phyloP scores from a whole-genome alignment of 148 eudicot species.

The Cornus kousa region DNA sequence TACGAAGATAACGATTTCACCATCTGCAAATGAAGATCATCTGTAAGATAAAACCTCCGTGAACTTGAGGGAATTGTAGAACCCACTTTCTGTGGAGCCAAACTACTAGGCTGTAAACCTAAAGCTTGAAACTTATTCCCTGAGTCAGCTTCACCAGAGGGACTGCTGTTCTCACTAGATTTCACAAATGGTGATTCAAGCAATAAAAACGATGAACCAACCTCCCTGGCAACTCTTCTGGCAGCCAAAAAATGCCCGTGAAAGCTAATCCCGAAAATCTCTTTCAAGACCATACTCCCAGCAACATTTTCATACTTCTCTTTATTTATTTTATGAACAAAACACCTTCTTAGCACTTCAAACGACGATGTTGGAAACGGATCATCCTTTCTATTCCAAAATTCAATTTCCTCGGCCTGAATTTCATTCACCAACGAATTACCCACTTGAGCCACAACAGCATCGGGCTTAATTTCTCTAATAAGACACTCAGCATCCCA shows the following conservation, averaged over 20 bases:
- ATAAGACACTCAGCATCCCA: constrained; percentile 69
- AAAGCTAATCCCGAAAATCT: constrained; percentile 82
- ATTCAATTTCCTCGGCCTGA: constrained; percentile 29
- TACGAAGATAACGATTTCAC: constrained; percentile 45
- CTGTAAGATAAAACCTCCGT: constrained; percentile 33
- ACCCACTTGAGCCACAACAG: constrained; percentile 62
- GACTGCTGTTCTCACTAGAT: constrained; percentile 18
- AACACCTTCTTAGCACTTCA: constrained; percentile 67
- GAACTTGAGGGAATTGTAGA: constrained; percentile 30
- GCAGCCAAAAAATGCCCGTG: constrained; percentile 67
- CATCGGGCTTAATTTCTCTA: constrained; percentile 71
- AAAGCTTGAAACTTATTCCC: constrained; percentile 40
- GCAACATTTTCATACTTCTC: constrained; percentile 78
- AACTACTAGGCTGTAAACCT: constrained; percentile 41
- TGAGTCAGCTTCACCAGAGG: constrained; percentile 24
- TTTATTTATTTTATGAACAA: constrained; percentile 52
- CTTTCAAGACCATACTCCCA: constrained; percentile 73
- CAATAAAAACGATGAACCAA: constrained; percentile 71
- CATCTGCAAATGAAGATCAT: constrained; percentile 54
- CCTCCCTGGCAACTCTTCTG: constrained; percentile 64
- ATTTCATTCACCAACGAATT: constrained; percentile 25
- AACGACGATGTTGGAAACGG: constrained; percentile 74
- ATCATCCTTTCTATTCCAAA: constrained; percentile 24
- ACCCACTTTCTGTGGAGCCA: constrained; percentile 46
- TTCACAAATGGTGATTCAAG: constrained; percentile 52